Evolutionary conservation across 2,329 filamentous ascomycete genomes (phyloP).

Genomic region (Tolypocladium pustulatum): DNA sequence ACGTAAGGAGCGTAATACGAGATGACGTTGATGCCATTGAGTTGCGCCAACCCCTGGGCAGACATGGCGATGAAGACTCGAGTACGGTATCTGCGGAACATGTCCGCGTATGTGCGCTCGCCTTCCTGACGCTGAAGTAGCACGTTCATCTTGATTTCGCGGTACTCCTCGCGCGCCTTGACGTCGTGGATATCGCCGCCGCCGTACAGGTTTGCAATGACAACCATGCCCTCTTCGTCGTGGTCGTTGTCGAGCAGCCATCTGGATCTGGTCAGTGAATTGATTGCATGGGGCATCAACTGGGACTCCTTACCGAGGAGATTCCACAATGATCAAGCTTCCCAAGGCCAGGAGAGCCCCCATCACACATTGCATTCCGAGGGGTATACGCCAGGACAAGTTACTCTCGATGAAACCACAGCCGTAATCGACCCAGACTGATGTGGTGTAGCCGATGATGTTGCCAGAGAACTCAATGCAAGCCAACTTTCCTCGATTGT

Average conservation of each 20-base stretch:
- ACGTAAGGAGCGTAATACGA: slow-evolving; percentile 97
- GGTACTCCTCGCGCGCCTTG: slow-evolving; percentile 90
- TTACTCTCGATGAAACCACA: slow-evolving; percentile 82
- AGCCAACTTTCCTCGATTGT: slow-evolving; percentile 89
- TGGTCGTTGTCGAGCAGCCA: slow-evolving; percentile 97
- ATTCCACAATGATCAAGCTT: slow-evolving; percentile 90
- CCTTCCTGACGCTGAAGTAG: slow-evolving; percentile 89
- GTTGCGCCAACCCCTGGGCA: slow-evolving; percentile 85
- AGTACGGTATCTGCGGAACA: slow-evolving; percentile 87
- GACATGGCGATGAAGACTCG: slow-evolving; percentile 99
- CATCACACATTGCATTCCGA: slow-evolving; percentile 93
- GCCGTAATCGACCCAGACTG: slow-evolving; percentile 98
- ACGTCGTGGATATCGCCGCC: slow-evolving; percentile 89
- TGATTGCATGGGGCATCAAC: too few relatives aligned
- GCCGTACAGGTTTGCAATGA: slow-evolving; percentile 95
- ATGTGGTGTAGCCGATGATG: slow-evolving; percentile 89
- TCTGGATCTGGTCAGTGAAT: slow-evolving; percentile 35
- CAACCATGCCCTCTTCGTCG: slow-evolving; percentile 95
- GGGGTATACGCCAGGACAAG: slow-evolving; percentile 80
- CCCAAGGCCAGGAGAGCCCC: slow-evolving; percentile 74
- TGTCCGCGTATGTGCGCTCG: slow-evolving; percentile 80
- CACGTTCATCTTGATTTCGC: slow-evolving; percentile 98
- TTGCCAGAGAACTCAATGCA: slow-evolving; percentile 98
- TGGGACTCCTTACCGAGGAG: slow-evolving; percentile 57
- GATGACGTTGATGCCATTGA: slow-evolving; percentile 99